Evolutionary conservation across 1,284 basidiomycete species (phyloP).

Genomic region (Sutorius eximius): DNA sequence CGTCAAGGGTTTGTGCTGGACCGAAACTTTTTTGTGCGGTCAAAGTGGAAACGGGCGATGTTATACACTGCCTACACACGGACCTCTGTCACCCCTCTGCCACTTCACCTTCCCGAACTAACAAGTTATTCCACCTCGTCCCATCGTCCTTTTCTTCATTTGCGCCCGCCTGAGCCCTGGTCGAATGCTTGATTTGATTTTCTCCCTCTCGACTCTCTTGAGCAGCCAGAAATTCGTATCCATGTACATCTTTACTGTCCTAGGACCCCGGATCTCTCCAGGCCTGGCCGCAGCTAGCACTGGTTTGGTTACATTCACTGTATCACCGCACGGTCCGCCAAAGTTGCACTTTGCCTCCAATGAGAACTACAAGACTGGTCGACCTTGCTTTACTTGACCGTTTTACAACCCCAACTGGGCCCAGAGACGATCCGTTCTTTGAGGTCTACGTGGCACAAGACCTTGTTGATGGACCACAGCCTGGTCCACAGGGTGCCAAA

Average conservation of each 20-base stretch:
- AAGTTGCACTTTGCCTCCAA: neutral
- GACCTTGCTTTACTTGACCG: neutral
- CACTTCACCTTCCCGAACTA: conserved; percentile 4
- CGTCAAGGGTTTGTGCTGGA: conserved; percentile 22
- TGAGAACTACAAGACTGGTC: neutral
- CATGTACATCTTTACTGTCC: neutral
- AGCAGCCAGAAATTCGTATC: conserved; percentile 3
- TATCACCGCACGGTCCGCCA: neutral
- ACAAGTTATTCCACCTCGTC: neutral
- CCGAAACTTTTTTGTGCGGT: conserved; percentile 6
- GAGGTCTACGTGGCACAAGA: neutral
- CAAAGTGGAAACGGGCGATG: conserved; percentile 35
- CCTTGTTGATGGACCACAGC: neutral
- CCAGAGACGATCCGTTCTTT: neutral
- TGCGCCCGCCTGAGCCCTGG: neutral
- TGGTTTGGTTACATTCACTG: neutral
- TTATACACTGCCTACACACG: conserved; percentile 34
- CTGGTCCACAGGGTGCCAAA: too few species aligned
- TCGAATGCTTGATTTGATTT: neutral
- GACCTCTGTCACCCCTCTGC: conserved; percentile 32
- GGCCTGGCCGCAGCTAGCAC: conserved; percentile 12
- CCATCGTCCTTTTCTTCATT: neutral
- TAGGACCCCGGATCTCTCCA: conserved; percentile 7
- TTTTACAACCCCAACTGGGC: neutral
- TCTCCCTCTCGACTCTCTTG: neutral